Evolutionary conservation across 441 rosid species (phyloP).

Genomic region (Lepidium campestre): DNA sequence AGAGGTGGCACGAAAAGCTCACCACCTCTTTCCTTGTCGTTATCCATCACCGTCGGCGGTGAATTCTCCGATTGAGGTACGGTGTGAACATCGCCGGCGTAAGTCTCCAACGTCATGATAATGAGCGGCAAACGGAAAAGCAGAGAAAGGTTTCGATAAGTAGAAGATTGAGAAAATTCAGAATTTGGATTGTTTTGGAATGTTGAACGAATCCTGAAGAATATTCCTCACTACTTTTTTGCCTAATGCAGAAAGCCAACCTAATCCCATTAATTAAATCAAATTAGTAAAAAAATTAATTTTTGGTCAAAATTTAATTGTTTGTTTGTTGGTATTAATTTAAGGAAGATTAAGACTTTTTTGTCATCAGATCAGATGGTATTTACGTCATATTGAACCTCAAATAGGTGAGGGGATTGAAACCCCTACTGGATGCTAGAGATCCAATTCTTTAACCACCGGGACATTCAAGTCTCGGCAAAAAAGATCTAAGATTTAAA

Average conservation of each 20-base stretch:
- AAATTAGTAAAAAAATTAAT: too few relatives aligned
- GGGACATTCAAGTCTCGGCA: too few relatives aligned
- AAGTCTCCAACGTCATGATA: conserved; percentile 34
- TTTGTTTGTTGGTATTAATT: too few relatives aligned
- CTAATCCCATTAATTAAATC: too few relatives aligned
- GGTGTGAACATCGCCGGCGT: conserved; percentile 24
- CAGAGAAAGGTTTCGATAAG: background rate
- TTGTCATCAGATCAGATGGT: too few relatives aligned
- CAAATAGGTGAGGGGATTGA: too few relatives aligned
- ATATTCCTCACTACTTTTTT: conserved; percentile 8
- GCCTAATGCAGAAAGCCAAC: background rate
- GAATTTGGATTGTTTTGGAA: background rate
- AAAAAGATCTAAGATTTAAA: too few relatives aligned
- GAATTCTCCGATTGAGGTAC: conserved; percentile 21
- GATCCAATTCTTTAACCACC: too few relatives aligned
- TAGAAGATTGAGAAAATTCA: background rate
- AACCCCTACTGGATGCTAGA: too few relatives aligned
- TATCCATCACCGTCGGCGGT: conserved; percentile 10
- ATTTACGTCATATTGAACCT: too few relatives aligned
- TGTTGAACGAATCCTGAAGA: conserved; percentile 14
- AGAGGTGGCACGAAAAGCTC: conserved; percentile 53
- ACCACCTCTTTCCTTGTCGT: conserved; percentile 30
- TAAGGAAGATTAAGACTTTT: too few relatives aligned
- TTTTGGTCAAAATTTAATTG: too few relatives aligned
- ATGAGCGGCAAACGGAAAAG: conserved; percentile 25